Base-by-base conservation (phyloP, 2,329 filamentous ascomycete genomes). In the Alternaria sp. region DNA sequence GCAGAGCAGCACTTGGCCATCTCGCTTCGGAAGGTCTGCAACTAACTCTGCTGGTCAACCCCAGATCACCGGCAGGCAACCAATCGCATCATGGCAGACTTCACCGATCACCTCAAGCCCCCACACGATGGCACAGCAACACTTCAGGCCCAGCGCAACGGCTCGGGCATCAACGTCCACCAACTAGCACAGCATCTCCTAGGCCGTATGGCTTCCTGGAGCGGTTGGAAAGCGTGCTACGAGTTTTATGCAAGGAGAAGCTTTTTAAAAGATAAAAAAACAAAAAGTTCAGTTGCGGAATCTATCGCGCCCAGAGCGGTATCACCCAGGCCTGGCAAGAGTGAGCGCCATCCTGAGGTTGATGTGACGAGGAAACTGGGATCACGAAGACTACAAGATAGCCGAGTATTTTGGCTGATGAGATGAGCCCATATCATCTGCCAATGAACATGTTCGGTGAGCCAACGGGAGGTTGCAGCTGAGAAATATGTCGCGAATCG, bases 401-500 rank as follows among this genome's bases (percentile, higher is more conserved):
- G 80, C 80, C 0, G 80, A 80, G 62, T 84, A 85, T 65, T 75
- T 75, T 85, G 9, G 80, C 80, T 40, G 83, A 85, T 58, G 83
- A 85, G 68, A 82, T 84, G 61, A 81, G 78, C 36, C 83, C 82
- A 4, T 85, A 82, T 65, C 80, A 81, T 68, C 75, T 86, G 40
- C 83, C 85, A 54, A 77, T 79, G 65, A 75, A 75, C 54, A 84
- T 85, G 82, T 84, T 84, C 61, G 73, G 79, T 66, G 80, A 62
- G 68, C 56, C 46, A 24, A 29, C 44, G 14, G 24, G n/a, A 23
- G 24, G 29, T 28, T 33, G 36, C 36, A 58, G 52, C 50, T 28
- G 29, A 55, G 21, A 40, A 28, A 45, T 9, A 53, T 56, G 55
- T 42, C 51, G 48, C 60, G 61, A 59, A 54, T 40, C 56, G 63